Percentiles rank a stretch among this genome's conserved stretches.
Conservation (phyloP, 139 green algal species). For the Pleodorina starrii region DNA sequence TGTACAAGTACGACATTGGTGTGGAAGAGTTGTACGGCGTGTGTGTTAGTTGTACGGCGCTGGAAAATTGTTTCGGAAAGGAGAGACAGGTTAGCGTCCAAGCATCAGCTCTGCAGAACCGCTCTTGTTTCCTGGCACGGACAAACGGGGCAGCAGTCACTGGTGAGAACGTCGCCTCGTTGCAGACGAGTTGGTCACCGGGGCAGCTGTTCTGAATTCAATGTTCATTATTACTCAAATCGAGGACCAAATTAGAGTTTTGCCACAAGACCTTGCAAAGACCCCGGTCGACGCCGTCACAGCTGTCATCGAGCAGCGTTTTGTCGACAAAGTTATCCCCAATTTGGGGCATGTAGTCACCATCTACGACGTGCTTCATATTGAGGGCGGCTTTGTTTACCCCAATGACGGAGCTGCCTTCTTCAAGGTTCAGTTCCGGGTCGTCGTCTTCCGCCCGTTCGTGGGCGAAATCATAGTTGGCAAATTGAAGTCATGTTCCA, state of each 20-base stretch:
- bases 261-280: conserved; percentile 81
- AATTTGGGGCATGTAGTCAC: conserved; percentile 87
- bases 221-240: conserved; percentile 85
- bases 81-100: too few relatives aligned
- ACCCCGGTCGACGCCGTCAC: conserved; percentile 77
- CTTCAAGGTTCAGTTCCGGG: conserved; percentile 74
- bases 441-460: conserved; percentile 95
- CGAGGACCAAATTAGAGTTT: conserved; percentile 83
- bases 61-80: too few relatives aligned
- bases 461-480: conserved; percentile 88
- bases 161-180: too few relatives aligned
- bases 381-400: conserved; percentile 89
- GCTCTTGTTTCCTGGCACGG: too few relatives aligned
- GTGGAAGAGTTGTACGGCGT: too few relatives aligned
- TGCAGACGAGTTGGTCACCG: too few relatives aligned
- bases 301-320: conserved; percentile 77
- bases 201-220: too few relatives aligned
- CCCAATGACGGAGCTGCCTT: conserved; percentile 77
- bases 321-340: conserved; percentile 86
- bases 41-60: too few relatives aligned
- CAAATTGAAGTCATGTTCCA: conserved; percentile 76
- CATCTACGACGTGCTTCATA: conserved; percentile 89
- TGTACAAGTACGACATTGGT: too few relatives aligned
- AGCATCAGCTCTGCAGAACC: too few relatives aligned
- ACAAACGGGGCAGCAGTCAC: too few relatives aligned